Percentiles rank a stretch among this genome's conserved stretches.
phyloP scores from a whole-genome alignment of 2,329 filamentous ascomycete genomes.

The Trichoderma simmonsii region DNA sequence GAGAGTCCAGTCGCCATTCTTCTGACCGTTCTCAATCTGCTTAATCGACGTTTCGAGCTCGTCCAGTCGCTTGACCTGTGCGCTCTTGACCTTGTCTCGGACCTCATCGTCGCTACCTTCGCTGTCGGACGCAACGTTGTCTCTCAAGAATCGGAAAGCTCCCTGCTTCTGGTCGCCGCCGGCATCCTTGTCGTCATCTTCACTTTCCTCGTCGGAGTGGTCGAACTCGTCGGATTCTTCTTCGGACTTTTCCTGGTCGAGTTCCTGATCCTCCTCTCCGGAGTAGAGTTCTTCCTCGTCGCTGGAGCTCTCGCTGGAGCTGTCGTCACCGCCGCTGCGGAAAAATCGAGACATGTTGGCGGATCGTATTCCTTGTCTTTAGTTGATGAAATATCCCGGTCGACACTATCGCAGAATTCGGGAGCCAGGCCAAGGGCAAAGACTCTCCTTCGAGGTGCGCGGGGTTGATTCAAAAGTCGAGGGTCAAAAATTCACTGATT shows the following conservation, averaged over 20 bases:
- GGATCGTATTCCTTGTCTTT: constrained; percentile 22
- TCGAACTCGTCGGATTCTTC: constrained; percentile 41
- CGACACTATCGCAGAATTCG: constrained; percentile 21
- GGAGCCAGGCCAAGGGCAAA: constrained; percentile 12
- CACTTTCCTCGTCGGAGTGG: constrained; percentile 49
- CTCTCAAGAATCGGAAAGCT: constrained; percentile 78
- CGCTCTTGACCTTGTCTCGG: constrained; percentile 87
- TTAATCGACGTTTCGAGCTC: constrained; percentile 88
- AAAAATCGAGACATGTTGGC: constrained; percentile 93
- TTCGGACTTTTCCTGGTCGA: constrained; percentile 33
- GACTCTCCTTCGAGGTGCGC: constrained; percentile 29
- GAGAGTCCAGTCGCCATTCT: constrained; percentile 96
- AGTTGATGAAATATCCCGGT: neutral
- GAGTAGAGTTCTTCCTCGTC: constrained; percentile 87
- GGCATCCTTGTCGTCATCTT: constrained; percentile 58
- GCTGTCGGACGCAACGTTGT: constrained; percentile 67
- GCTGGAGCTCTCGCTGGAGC: constrained; percentile 92
- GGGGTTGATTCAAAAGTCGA: constrained; percentile 36
- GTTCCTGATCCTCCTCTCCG: constrained; percentile 44
- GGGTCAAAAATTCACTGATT: constrained; percentile 40
- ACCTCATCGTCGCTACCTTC: constrained; percentile 86
- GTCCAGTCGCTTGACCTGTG: constrained; percentile 94
- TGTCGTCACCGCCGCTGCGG: constrained; percentile 84
- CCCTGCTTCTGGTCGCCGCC: constrained; percentile 62
- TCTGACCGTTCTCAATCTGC: constrained; percentile 92